Evolutionary conservation across 495 filamentous ascomycete genomes (phyloP).

Genomic region (Astrothelium subdiscretum): DNA sequence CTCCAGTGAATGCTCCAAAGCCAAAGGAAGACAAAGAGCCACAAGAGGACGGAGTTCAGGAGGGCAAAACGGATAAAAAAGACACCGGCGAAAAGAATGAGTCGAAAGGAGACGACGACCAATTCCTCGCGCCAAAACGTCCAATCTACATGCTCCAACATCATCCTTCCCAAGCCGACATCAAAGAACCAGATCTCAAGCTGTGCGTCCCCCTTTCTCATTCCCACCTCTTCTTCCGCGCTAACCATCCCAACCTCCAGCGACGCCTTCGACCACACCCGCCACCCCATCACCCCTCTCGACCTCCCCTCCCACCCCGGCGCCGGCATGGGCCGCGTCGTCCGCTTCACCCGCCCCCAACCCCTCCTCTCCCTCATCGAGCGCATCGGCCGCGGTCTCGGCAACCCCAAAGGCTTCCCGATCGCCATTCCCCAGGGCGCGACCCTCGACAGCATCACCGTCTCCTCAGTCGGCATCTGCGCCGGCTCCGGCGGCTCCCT

Average conservation of each 20-base stretch:
- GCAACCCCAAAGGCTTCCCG: conserved; percentile 52
- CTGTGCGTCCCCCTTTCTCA: conserved; percentile 9
- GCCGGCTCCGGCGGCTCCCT: conserved; percentile 73
- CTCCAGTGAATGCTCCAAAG: conserved; percentile 7
- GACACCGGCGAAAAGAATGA: not conserved
- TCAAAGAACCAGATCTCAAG: conserved; percentile 20
- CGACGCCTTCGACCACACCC: conserved; percentile 32
- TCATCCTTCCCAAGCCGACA: conserved; percentile 23
- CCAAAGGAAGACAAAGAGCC: conserved; percentile 25
- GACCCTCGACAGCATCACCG: conserved; percentile 40
- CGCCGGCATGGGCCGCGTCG: conserved; percentile 67
- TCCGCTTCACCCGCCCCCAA: conserved; percentile 49
- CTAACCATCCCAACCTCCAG: not conserved
- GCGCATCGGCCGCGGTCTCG: conserved; percentile 45
- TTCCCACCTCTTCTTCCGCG: conserved; percentile 1
- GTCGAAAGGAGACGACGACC: conserved; percentile 5
- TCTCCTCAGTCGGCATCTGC: conserved; percentile 58
- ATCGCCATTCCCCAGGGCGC: conserved; percentile 54
- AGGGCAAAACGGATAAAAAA: conserved; percentile 4
- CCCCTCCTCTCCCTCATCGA: conserved; percentile 51
- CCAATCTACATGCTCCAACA: conserved; percentile 29
- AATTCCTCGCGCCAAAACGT: conserved; percentile 8
- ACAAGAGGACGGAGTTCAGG: conserved; percentile 22
- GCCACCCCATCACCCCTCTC: conserved; percentile 41
- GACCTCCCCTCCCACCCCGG: conserved; percentile 46